phyloP scores from a whole-genome alignment of 2,329 filamentous ascomycete species.

The Talaromyces sp. region DNA sequence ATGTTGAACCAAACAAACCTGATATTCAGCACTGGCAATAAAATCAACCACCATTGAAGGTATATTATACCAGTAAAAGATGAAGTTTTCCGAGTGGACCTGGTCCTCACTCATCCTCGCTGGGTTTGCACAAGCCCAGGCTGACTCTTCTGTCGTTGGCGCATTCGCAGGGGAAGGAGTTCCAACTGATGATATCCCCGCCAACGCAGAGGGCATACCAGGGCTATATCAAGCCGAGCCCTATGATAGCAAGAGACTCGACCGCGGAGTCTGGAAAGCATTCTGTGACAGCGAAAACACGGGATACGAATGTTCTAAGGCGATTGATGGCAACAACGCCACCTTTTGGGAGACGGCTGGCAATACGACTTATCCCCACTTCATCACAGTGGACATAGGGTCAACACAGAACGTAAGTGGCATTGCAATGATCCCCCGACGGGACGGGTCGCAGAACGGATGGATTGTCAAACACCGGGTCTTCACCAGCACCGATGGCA shows the following conservation, averaged over 20 bases:
- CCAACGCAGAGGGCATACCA: not conserved
- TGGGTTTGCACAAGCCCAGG: not conserved
- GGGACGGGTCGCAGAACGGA: slow-evolving; percentile 11
- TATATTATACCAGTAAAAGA: not conserved
- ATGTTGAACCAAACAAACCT: not conserved
- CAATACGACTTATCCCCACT: not conserved
- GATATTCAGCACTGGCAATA: not conserved
- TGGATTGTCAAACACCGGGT: slow-evolving; percentile 16
- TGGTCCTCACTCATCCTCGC: not conserved
- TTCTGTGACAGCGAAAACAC: slow-evolving; percentile 11
- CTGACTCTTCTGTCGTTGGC: not conserved
- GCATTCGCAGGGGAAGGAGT: not conserved
- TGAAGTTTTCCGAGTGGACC: not conserved
- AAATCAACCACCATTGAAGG: not conserved
- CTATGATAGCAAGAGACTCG: slow-evolving; percentile 11
- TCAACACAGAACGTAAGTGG: slow-evolving; percentile 13
- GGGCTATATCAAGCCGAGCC: slow-evolving; percentile 2
- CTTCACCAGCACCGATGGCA: slow-evolving; percentile 9
- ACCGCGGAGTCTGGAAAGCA: slow-evolving; percentile 13
- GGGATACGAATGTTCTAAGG: slow-evolving; percentile 12
- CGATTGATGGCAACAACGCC: slow-evolving; percentile 13
- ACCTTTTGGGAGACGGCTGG: slow-evolving; percentile 15
- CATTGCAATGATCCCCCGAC: slow-evolving; percentile 15
- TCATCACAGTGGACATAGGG: slow-evolving; percentile 13
- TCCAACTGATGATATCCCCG: not conserved